Conservation (phyloP, 78 protist species). For the Trichosphaerium sp. region DNA sequence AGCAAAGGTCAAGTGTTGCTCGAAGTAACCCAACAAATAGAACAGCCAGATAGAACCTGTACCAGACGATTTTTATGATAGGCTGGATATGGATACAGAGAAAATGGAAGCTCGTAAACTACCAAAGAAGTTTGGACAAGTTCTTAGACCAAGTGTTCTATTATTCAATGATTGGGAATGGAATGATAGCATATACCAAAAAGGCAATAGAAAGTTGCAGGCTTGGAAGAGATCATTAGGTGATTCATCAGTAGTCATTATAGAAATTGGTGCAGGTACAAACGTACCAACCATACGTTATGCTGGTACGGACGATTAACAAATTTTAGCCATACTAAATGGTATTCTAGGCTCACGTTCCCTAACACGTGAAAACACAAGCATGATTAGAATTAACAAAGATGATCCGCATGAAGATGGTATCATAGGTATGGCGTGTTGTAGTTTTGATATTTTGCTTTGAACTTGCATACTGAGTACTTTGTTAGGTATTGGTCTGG, state of each 20-base stretch:
- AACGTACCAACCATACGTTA: slow-evolving; percentile 5
- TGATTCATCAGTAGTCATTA: background rate
- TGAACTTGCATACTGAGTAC: no score
- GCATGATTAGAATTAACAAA: background rate
- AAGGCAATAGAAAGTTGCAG: background rate
- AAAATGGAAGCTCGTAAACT: background rate
- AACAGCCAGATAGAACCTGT: background rate
- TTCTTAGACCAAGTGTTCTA: background rate
- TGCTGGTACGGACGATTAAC: background rate
- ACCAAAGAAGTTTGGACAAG: background rate
- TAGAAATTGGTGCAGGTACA: slow-evolving; percentile 16
- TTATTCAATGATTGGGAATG: slow-evolving; percentile 3
- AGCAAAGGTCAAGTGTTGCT: no score
- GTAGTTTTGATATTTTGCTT: no score
- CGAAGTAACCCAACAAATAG: background rate
- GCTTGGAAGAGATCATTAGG: background rate
- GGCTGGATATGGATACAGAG: background rate
- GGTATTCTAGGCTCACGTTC: no score
- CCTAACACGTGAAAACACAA: no score
- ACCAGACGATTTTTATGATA: background rate
- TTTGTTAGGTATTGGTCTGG: background rate
- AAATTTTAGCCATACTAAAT: background rate
- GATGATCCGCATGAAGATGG: background rate
- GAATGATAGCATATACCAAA: background rate
- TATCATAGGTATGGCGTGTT: background rate